Conservation (phyloP, 2,329 filamentous ascomycete species). For the Coniochaeta ligniaria region DNA sequence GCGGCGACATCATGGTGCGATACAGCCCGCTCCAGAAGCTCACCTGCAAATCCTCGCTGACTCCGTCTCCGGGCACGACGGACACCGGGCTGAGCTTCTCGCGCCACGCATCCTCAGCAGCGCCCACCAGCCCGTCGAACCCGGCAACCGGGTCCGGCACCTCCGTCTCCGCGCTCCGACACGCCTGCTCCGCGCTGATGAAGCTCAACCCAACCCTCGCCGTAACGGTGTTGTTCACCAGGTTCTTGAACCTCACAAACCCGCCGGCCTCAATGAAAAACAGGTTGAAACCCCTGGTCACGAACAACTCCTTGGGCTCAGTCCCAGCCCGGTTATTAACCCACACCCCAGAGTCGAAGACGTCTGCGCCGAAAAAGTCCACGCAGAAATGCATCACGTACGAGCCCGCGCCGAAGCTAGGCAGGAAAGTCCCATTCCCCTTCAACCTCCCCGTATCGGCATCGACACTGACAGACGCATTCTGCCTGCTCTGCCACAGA, state of each 20-base stretch:
- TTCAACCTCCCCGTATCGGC: slow-evolving; percentile 42
- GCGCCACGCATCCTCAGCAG: slow-evolving; percentile 48
- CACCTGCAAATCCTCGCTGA: slow-evolving; percentile 42
- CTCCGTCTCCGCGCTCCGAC: slow-evolving; percentile 53
- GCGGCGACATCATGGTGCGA: slow-evolving; percentile 53
- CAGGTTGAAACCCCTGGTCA: slow-evolving; percentile 32
- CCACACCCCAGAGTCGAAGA: slow-evolving; percentile 29
- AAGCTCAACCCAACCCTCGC: slow-evolving; percentile 59
- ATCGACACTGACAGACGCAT: slow-evolving; percentile 43
- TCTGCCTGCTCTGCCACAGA: slow-evolving; percentile 41
- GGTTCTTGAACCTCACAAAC: slow-evolving; percentile 46
- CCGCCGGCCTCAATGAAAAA: slow-evolving; percentile 40
- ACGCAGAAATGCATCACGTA: slow-evolving; percentile 55
- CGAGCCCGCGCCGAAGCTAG: slow-evolving; percentile 53
- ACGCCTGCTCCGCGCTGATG: slow-evolving; percentile 54
- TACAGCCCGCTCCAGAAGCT: slow-evolving; percentile 59
- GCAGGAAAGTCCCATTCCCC: slow-evolving; percentile 50
- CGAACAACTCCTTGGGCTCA: slow-evolving; percentile 26
- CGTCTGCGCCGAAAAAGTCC: slow-evolving; percentile 42
- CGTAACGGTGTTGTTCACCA: slow-evolving; percentile 38
- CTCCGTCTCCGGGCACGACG: slow-evolving; percentile 35
- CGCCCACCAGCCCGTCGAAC: slow-evolving; percentile 42
- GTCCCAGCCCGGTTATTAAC: slow-evolving; percentile 30
- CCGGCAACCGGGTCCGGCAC: slow-evolving; percentile 51
- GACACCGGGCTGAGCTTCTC: slow-evolving; percentile 47